These are phyloP conservation scores for Russula dissimulans DNA, from an alignment of 768 basidiomycete genomes.

Conservation along the genomic window DNA sequence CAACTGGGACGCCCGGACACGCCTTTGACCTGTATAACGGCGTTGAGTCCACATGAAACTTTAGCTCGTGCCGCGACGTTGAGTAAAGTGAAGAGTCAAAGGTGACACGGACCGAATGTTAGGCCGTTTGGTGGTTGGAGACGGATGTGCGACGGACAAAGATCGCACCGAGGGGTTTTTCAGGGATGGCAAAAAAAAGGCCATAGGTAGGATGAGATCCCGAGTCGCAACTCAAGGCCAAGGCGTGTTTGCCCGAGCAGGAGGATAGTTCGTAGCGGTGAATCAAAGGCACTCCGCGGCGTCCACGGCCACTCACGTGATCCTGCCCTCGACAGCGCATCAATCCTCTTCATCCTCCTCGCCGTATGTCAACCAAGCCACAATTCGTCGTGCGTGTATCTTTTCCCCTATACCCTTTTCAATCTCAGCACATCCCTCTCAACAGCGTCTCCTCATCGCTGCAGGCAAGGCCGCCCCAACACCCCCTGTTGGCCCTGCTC, in stretches of 20 bases:
- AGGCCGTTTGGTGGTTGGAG: background rate
- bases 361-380: conserved; percentile 58
- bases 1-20: conserved; percentile 7
- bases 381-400: conserved; percentile 61
- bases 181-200: background rate
- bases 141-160: no score
- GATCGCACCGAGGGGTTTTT: background rate
- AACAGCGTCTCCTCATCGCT: conserved; percentile 73
- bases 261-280: conserved; percentile 16
- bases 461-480: conserved; percentile 95
- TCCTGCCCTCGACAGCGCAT: background rate
- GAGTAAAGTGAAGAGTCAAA: conserved; percentile 10
- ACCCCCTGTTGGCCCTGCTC: conserved; percentile 92
- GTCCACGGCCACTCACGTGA: background rate
- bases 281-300: conserved; percentile 16
- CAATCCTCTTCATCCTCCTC: background rate
- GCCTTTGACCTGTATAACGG: conserved; percentile 19
- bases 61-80: conserved; percentile 8
- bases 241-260: conserved; percentile 9
- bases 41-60: conserved; percentile 13
- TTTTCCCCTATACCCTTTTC: background rate
- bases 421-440: background rate
- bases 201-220: conserved; percentile 2
- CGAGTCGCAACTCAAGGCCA: conserved; percentile 12
- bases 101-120: background rate